Base-by-base conservation (phyloP, 495 filamentous ascomycete species). In the Clavariopsis aquatica region DNA sequence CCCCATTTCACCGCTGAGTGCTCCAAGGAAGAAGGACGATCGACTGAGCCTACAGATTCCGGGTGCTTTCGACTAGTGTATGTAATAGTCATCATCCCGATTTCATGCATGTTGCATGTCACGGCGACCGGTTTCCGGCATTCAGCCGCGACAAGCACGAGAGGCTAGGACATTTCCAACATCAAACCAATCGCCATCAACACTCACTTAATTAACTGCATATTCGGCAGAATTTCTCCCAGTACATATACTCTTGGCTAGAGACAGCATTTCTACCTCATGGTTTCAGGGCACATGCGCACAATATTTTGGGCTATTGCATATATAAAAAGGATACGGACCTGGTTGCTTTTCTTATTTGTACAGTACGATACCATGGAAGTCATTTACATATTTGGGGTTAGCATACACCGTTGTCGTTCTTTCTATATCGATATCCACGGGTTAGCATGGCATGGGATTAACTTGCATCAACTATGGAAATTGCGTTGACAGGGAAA, bases 11-110 rank as follows among this genome's bases (percentile, higher is more conserved):
- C 46, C 46, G 20, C 17, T 24, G 24, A 23, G 20, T 7, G 47
- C 47, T 24, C 27, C 52, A 23, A 59, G 55, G 47, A 63, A 64
- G 28, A 71, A 64, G 52, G 68, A 67, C 22, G 59, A 64, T 38
- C 46, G 68, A 23, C 34, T 71, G 13, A 67, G 63, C 36, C 36
- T 71, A 41, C 60, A 60, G 20, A 73, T 73, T 43, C 71, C 71
- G 12, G 69, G 69, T 5, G 38, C 69, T 47, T 71, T 69, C 20
- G 65, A 72, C 28, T 71, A 49, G 52, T 22, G 10, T 7, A 23
- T 2, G 10, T 7, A 23, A 1, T 23, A 29, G 9, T 27, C 4
- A 10, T 4, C 1, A 17, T 3, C 15, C 19, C 17, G 47, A 22
- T 23, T 17, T 51, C 26, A 43, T 51, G 3, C 13, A 38, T 5